These are phyloP conservation scores for Syzygium aromaticum DNA, from an alignment of 345 rosid genomes.

Conservation along the genomic window DNA sequence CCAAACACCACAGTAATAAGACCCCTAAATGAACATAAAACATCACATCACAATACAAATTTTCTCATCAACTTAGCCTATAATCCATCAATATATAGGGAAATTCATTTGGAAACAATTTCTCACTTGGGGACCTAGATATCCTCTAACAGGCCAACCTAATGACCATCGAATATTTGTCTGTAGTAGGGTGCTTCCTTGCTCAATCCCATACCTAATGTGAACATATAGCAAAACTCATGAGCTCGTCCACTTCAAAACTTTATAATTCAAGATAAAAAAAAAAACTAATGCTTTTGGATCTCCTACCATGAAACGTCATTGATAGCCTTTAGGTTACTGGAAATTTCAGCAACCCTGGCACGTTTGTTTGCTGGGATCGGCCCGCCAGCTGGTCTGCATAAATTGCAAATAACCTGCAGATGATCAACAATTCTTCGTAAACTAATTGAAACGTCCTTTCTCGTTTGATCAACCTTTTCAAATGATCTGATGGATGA, in stretches of 20 bases:
- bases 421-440: neutral
- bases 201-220: constrained; percentile 81
- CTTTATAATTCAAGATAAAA: neutral
- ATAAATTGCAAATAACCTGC: constrained; percentile 70
- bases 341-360: constrained; percentile 68
- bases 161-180: constrained; percentile 75
- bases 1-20: constrained; percentile 86
- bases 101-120: neutral
- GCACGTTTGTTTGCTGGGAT: constrained; percentile 83
- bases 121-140: constrained; percentile 88
- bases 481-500: neutral
- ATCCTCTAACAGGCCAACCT: constrained; percentile 98
- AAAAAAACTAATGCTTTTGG: neutral
- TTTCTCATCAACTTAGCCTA: neutral
- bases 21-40: constrained; percentile 45
- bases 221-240: neutral
- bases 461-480: neutral
- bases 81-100: neutral
- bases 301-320: constrained; percentile 63
- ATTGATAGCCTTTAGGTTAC: constrained; percentile 21
- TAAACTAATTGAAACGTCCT: neutral
- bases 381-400: constrained; percentile 76
- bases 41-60: neutral
- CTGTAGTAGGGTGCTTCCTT: constrained; percentile 89
- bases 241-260: neutral